Conservation (phyloP, 805 yeast genomes). For the Priceomyces fermenticarens region DNA sequence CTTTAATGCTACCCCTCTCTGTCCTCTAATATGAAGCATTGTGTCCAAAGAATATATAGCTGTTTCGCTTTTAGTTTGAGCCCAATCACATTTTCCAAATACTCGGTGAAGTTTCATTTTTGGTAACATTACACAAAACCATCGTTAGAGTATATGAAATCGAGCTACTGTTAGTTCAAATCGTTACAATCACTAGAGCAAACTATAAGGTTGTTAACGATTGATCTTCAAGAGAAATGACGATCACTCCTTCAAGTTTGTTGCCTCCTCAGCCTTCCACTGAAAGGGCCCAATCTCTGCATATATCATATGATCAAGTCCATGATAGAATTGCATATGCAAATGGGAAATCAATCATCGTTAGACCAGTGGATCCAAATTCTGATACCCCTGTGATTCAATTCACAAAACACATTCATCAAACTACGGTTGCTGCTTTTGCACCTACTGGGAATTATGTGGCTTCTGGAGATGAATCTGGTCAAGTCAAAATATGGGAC, state of each 20-base stretch:
- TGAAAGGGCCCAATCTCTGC: constrained; percentile 63
- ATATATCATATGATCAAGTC: constrained; percentile 68
- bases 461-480: constrained; percentile 91
- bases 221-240: constrained; percentile 13
- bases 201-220: not conserved
- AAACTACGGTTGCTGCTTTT: constrained; percentile 81
- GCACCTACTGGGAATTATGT: constrained; percentile 87
- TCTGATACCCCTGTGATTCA: constrained; percentile 52
- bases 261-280: constrained; percentile 84
- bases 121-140: constrained; percentile 1
- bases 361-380: constrained; percentile 59
- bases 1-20: not conserved
- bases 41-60: not conserved
- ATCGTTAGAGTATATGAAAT: not conserved
- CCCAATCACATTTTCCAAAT: constrained; percentile 9
- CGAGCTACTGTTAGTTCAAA: not conserved
- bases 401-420: constrained; percentile 65
- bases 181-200: not conserved
- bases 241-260: constrained; percentile 26
- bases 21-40: constrained; percentile 2
- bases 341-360: constrained; percentile 72
- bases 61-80: constrained; percentile 1
- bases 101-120: constrained; percentile 1
- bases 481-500: constrained; percentile 89
- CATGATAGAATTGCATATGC: constrained; percentile 77